Conservation (phyloP, 768 basidiomycete genomes). For the Tulasnella sp. region DNA sequence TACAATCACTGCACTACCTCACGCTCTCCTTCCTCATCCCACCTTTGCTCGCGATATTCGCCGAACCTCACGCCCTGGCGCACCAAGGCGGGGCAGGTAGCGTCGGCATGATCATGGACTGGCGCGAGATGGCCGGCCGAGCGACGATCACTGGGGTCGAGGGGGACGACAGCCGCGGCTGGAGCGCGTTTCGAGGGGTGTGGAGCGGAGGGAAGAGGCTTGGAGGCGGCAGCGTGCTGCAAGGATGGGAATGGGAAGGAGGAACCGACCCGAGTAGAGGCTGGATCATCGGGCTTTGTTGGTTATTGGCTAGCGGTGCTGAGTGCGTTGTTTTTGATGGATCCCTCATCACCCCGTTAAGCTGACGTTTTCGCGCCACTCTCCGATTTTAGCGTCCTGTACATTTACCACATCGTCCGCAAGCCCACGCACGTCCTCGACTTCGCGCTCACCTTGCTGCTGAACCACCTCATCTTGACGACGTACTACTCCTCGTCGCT, state of each 20-base stretch:
- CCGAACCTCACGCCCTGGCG: slow-evolving; percentile 40
- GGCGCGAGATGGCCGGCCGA: slow-evolving; percentile 89
- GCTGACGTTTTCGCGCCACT: not conserved
- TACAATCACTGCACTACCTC: slow-evolving; percentile 93
- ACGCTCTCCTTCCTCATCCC: slow-evolving; percentile 80
- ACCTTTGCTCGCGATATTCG: slow-evolving; percentile 69
- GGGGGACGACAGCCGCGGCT: slow-evolving; percentile 53
- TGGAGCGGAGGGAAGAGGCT: slow-evolving; percentile 80
- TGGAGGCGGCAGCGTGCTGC: slow-evolving; percentile 52
- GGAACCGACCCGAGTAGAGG: slow-evolving; percentile 74
- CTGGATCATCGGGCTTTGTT: slow-evolving; percentile 86
- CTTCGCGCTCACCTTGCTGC: slow-evolving; percentile 83
- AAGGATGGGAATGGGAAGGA: slow-evolving; percentile 57
- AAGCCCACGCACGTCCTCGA: slow-evolving; percentile 93
- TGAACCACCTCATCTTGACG: slow-evolving; percentile 90
- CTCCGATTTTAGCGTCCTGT: slow-evolving; percentile 54
- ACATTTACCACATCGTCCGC: slow-evolving; percentile 81
- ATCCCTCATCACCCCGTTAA: not conserved
- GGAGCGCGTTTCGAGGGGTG: slow-evolving; percentile 64
- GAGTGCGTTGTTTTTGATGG: slow-evolving; percentile 61
- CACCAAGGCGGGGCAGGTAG: slow-evolving; percentile 40
- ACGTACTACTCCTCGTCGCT: slow-evolving; percentile 79
- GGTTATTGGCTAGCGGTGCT: slow-evolving; percentile 74
- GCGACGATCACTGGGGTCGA: slow-evolving; percentile 67
- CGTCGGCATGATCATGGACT: slow-evolving; percentile 88